phyloP scores from a whole-genome alignment of 2,329 filamentous ascomycete species.

The Colletotrichum higginsianum region DNA sequence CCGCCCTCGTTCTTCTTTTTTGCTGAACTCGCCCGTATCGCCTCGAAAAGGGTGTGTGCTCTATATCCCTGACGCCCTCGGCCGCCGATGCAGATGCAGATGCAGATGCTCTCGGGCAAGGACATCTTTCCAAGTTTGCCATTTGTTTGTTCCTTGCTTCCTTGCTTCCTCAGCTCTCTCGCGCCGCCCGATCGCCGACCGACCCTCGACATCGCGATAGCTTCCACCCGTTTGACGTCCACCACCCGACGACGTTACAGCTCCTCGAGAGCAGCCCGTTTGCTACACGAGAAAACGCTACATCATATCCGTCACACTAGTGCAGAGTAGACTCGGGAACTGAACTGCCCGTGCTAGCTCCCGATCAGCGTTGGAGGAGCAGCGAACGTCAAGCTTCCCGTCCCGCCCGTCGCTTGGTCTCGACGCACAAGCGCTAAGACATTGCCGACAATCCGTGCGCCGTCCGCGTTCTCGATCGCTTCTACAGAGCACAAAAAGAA shows the following conservation, averaged over 20 bases:
- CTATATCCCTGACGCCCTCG: too few species aligned
- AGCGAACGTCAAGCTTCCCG: constrained; percentile 32
- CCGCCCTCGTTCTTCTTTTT: neutral
- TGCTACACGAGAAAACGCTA: constrained; percentile 9
- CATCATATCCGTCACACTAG: neutral
- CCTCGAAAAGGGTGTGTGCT: neutral
- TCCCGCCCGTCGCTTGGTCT: too few species aligned
- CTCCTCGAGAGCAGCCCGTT: constrained; percentile 5
- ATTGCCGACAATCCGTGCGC: constrained; percentile 17
- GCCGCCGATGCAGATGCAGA: too few species aligned
- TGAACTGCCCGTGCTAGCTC: constrained; percentile 25
- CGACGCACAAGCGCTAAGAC: constrained; percentile 17
- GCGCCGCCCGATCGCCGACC: constrained; percentile 12
- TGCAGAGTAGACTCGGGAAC: neutral
- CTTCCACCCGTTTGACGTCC: constrained; percentile 1
- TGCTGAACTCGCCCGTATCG: neutral
- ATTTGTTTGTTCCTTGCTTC: neutral
- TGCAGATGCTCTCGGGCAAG: neutral
- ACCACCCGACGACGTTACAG: neutral
- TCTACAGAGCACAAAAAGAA: neutral
- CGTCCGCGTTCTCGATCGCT: constrained; percentile 6
- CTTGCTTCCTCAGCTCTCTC: neutral
- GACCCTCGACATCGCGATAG: neutral
- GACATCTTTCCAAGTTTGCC: constrained; percentile 15
- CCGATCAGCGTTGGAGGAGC: constrained; percentile 20